Conservation (phyloP, 768 basidiomycete species). For the Vararia minispora region DNA sequence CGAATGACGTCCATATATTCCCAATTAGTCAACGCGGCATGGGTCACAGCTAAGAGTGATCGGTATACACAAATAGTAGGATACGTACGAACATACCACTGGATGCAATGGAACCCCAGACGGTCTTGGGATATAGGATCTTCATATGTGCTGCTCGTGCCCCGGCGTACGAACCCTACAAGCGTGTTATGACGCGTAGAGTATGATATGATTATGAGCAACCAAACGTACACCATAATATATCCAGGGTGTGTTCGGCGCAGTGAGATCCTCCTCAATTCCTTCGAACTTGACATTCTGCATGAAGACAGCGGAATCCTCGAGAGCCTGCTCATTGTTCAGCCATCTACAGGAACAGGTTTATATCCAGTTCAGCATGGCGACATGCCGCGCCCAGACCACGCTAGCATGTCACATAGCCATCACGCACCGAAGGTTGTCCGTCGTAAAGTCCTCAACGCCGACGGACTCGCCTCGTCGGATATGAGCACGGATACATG, state of each 20-base stretch:
- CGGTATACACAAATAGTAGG: not conserved
- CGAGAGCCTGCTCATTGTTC: constrained; percentile 79
- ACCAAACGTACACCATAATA: constrained; percentile 70
- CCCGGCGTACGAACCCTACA: constrained; percentile 82
- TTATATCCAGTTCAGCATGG: too few relatives aligned
- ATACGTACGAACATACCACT: constrained; percentile 40
- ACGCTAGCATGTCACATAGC: not conserved
- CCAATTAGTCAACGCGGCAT: constrained; percentile 74
- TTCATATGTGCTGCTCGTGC: constrained; percentile 91
- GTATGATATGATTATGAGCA: not conserved
- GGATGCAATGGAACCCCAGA: constrained; percentile 83
- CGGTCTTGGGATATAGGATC: constrained; percentile 76
- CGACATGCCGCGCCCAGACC: constrained; percentile 1
- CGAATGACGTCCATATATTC: constrained; percentile 85
- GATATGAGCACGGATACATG: constrained; percentile 11
- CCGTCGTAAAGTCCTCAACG: constrained; percentile 68
- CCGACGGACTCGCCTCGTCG: constrained; percentile 71
- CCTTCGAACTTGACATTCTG: constrained; percentile 62
- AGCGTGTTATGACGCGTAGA: not conserved
- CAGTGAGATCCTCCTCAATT: constrained; percentile 58
- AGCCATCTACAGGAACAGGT: constrained; percentile 52
- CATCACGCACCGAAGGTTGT: constrained; percentile 52
- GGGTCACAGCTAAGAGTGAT: constrained; percentile 54
- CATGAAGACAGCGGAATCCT: constrained; percentile 92
- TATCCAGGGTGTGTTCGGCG: constrained; percentile 74